Evolutionary conservation across 257 asterid genomes (phyloP).

Genomic region (Fraxinus anomala): DNA sequence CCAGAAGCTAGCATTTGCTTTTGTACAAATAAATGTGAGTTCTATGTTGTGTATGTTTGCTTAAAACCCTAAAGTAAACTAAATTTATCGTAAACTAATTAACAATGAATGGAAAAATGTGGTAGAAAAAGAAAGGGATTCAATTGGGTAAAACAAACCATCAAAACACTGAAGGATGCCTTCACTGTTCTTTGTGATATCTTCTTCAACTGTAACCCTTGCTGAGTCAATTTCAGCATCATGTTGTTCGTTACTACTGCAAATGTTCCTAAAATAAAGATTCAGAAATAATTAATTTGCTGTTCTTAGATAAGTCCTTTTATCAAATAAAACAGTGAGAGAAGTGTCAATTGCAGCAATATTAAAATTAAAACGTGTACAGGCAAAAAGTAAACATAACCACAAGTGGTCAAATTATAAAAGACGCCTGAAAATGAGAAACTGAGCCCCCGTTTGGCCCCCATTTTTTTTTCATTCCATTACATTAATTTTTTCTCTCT

Average conservation of each 20-base stretch:
- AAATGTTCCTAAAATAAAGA: slow-evolving; percentile 49
- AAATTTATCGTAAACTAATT: neutral
- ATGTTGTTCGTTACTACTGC: slow-evolving; percentile 59
- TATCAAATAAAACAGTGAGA: neutral
- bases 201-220: slow-evolving; percentile 63
- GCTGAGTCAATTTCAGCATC: slow-evolving; percentile 59
- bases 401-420: neutral
- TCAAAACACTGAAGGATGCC: slow-evolving; percentile 47
- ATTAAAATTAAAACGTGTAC: neutral
- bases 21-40: neutral
- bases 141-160: slow-evolving; percentile 40
- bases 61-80: neutral
- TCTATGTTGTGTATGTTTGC: neutral
- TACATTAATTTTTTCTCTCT: no score
- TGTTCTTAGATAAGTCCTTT: neutral
- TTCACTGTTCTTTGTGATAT: slow-evolving; percentile 45
- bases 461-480: no score
- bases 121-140: neutral
- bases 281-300: neutral
- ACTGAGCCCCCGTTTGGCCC: no score
- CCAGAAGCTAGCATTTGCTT: neutral
- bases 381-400: neutral
- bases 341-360: neutral
- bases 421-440: neutral
- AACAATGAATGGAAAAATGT: neutral